These are phyloP conservation scores for Cryptosporidium ubiquitum DNA, from an alignment of 169 alveolate genomes.

Conservation along the genomic window DNA sequence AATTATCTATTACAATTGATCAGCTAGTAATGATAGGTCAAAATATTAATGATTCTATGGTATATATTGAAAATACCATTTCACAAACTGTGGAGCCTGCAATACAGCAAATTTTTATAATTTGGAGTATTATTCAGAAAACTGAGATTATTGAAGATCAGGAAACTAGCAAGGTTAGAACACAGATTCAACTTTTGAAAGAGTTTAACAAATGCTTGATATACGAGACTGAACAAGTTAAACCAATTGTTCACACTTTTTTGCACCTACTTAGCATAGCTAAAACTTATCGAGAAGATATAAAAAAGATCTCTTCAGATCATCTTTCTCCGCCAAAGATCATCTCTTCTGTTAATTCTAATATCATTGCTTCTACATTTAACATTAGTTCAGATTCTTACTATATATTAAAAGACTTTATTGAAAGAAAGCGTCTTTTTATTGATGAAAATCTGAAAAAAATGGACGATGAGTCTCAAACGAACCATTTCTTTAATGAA, in stretches of 20 bases:
- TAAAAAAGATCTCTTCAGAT: neutral
- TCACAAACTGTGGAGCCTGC: conserved; percentile 24
- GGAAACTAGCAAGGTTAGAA: conserved; percentile 7
- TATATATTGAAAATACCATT: conserved; percentile 3
- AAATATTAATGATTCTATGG: conserved; percentile 30
- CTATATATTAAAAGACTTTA: conserved; percentile 2
- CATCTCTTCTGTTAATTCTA: conserved; percentile 30
- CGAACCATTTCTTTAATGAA: neutral
- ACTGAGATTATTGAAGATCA: conserved; percentile 1
- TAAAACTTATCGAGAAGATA: conserved; percentile 25
- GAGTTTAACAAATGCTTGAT: neutral
- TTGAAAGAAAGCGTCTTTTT: neutral
- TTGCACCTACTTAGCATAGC: conserved; percentile 24
- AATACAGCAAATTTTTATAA: conserved; percentile 4
- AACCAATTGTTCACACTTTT: conserved; percentile 33
- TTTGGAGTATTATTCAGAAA: conserved; percentile 21
- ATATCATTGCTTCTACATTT: conserved; percentile 22
- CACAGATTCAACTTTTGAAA: neutral
- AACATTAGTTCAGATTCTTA: neutral
- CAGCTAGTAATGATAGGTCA: conserved; percentile 70
- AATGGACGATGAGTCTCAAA: conserved; percentile 3
- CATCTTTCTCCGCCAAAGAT: conserved; percentile 16
- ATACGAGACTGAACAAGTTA: neutral
- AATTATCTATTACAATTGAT: conserved; percentile 34
- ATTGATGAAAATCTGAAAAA: neutral